These are phyloP conservation scores for Phytopythium litorale DNA, from an alignment of 352 stramenopile species.

Conservation along the genomic window DNA sequence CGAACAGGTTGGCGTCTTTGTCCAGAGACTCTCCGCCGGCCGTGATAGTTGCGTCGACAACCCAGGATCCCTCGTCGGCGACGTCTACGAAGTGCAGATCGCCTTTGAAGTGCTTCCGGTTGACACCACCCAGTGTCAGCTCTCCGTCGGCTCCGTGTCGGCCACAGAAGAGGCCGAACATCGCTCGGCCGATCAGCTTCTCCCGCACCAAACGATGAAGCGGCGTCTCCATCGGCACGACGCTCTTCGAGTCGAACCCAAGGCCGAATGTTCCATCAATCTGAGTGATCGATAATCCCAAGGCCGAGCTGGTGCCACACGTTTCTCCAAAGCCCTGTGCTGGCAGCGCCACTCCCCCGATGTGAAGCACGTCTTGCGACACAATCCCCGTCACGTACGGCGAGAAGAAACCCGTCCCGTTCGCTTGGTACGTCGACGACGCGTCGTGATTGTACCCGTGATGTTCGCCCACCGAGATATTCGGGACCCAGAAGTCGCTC, in stretches of 20 bases:
- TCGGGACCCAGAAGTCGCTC: constrained; percentile 92
- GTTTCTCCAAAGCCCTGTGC: constrained; percentile 89
- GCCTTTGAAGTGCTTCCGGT: constrained; percentile 88
- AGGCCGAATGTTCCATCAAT: constrained; percentile 96
- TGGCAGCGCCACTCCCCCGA: constrained; percentile 35
- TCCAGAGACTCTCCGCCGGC: constrained; percentile 34
- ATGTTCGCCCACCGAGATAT: constrained; percentile 28
- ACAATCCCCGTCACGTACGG: constrained; percentile 89
- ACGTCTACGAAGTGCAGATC: constrained; percentile 85
- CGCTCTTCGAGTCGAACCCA: constrained; percentile 87
- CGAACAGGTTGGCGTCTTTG: constrained; percentile 50
- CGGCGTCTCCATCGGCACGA: constrained; percentile 81
- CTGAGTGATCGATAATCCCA: too few species aligned
- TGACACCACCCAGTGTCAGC: constrained; percentile 45
- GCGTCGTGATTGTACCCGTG: constrained; percentile 74
- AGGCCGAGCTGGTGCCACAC: too few species aligned
- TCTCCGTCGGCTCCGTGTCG: constrained; percentile 41
- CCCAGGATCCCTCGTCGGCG: constrained; percentile 31
- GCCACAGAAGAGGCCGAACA: constrained; percentile 93
- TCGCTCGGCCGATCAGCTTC: constrained; percentile 60
- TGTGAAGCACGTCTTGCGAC: constrained; percentile 63
- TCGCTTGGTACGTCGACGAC: constrained; percentile 72
- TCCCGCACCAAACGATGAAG: constrained; percentile 91
- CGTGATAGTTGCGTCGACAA: constrained; percentile 41
- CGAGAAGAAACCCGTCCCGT: constrained; percentile 89